Conservation (phyloP, 805 yeast genomes). For the Hanseniaspora taiwanica region DNA sequence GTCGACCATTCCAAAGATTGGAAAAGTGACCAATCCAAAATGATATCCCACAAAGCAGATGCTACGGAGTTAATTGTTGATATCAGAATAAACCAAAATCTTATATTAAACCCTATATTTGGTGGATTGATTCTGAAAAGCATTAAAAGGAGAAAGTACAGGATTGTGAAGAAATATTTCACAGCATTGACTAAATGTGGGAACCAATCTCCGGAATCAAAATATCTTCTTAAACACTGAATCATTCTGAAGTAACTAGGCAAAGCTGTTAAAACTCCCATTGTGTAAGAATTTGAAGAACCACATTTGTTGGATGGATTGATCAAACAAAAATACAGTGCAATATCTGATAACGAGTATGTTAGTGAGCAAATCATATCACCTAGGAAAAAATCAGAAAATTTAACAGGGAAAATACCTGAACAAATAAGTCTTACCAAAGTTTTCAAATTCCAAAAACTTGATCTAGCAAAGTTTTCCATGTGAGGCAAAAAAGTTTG, state of each 20-base stretch:
- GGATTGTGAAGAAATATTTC: constrained; percentile 56
- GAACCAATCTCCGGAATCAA: constrained; percentile 90
- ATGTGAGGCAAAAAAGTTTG: constrained; percentile 20
- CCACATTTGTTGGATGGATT: constrained; percentile 55
- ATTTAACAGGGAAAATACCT: constrained; percentile 90
- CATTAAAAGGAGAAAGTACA: constrained; percentile 63
- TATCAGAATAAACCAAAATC: constrained; percentile 46
- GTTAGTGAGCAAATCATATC: constrained; percentile 84
- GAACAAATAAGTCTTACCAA: constrained; percentile 61
- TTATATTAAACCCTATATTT: constrained; percentile 8
- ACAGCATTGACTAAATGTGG: constrained; percentile 87
- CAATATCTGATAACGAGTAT: constrained; percentile 73
- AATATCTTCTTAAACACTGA: constrained; percentile 83
- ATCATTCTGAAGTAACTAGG: constrained; percentile 86
- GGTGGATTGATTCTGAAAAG: constrained; percentile 54
- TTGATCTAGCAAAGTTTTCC: neutral
- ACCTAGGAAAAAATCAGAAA: constrained; percentile 85
- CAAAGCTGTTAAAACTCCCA: constrained; percentile 76
- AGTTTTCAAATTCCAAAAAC: constrained; percentile 58
- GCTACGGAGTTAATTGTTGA: constrained; percentile 62
- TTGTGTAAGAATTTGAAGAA: constrained; percentile 54
- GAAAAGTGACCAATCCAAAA: constrained; percentile 92
- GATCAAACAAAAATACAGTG: constrained; percentile 77
- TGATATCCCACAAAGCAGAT: constrained; percentile 73
- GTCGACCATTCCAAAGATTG: constrained; percentile 45